These are phyloP conservation scores for Candida oleophila DNA, from an alignment of 805 yeast genomes.

Conservation along the genomic window DNA sequence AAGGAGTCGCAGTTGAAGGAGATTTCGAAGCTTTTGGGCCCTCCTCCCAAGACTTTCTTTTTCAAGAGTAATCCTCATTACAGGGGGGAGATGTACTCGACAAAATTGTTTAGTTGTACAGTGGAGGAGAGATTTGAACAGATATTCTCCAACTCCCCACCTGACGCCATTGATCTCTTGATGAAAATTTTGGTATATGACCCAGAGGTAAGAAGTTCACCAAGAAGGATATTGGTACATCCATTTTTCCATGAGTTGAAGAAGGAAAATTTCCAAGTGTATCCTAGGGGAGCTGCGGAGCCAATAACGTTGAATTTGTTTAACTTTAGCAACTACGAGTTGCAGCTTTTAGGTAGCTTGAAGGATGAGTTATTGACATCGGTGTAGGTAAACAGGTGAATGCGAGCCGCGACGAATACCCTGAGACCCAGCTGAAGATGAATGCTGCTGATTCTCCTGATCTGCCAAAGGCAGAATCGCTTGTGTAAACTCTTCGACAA, in stretches of 20 bases:
- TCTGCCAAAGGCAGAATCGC: no score
- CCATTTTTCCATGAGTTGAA: conserved; percentile 87
- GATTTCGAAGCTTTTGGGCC: conserved; percentile 86
- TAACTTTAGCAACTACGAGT: conserved; percentile 71
- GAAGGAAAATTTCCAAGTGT: conserved; percentile 48
- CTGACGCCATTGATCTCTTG: conserved; percentile 82
- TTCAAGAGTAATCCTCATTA: conserved; percentile 74
- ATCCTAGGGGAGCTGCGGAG: conserved; percentile 50
- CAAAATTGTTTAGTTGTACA: conserved; percentile 57
- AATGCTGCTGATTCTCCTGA: no score
- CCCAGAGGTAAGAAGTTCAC: conserved; percentile 79
- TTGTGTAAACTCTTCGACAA: neutral
- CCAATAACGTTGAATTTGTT: conserved; percentile 49
- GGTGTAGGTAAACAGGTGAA: neutral
- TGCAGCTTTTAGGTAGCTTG: conserved; percentile 45
- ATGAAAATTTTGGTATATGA: conserved; percentile 83
- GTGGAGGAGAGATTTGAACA: conserved; percentile 50
- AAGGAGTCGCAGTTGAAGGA: conserved; percentile 88
- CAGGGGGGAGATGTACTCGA: conserved; percentile 70
- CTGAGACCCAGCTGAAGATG: no score
- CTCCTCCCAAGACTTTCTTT: conserved; percentile 70
- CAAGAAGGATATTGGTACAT: conserved; percentile 82
- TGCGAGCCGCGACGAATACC: no score
- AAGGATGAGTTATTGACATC: conserved; percentile 29
- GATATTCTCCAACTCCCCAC: conserved; percentile 66